Base-by-base conservation (phyloP, 495 filamentous ascomycete genomes). In the Aspergillus heteromorphus region DNA sequence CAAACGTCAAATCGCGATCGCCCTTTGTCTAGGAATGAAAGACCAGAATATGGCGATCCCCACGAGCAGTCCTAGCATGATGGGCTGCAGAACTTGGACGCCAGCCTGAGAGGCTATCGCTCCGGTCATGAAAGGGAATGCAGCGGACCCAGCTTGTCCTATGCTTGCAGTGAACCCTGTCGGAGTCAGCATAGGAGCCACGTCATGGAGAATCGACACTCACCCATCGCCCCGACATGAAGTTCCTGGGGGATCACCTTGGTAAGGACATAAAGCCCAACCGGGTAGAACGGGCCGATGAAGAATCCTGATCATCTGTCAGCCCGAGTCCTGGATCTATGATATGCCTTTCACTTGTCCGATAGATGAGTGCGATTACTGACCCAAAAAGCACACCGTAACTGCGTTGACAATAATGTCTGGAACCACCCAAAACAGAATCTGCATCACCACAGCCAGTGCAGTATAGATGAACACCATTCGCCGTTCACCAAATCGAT, bases 371-470 rank as follows among this genome's bases (percentile, higher is more conserved):
- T 21, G 10, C 27, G 25, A 41, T 50, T 17, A 42, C 49, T 83
- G 69, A n/a, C 87, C 87, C 43, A 88, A 67, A 11, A 88, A 63
- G 14, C 79, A 69, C 3, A 88, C 77, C 17, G 84, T 81, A 17
- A 88, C 75, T 6, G 82, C 80, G 52, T 84, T 79, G 16, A 78
- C 78, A n/a, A 83, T 70, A 7, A 87, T 65, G 54, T 81, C 79
- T 0, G 65, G 56, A 29, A 69, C 56, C 42, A 80, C 49, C 80
- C 79, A 82, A 54, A 83, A 82, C 40, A 82, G 60, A 4, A 83
- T 59, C 62, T 82, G 77, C 4, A 82, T 60, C 0, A 43, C 76
- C 0, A 75, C 43, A 47, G 70, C 70, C 6, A 79, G 40, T 17
- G 56, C 51, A 43, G 66, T 69, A 53, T 81, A 83, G 4, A 76